Evolutionary conservation across 805 yeast genomes (phyloP).

Genomic region (Myxozyma lipomycoides): DNA sequence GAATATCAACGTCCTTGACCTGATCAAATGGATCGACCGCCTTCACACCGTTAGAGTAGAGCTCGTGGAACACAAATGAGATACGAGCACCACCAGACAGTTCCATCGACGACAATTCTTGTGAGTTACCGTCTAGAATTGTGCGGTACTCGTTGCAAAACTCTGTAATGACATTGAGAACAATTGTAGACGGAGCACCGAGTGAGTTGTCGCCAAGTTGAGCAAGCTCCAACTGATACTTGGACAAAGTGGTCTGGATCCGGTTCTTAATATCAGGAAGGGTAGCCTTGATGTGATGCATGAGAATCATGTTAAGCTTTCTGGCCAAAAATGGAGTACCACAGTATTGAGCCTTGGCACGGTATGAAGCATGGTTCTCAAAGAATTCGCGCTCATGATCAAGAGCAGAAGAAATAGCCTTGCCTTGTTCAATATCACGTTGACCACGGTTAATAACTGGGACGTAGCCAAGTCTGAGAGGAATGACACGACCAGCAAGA

Average conservation of each 20-base stretch:
- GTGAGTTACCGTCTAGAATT: conserved; percentile 86
- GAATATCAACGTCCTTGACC: conserved; percentile 89
- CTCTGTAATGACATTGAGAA: conserved; percentile 85
- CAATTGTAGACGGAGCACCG: conserved; percentile 85
- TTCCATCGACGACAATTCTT: conserved; percentile 82
- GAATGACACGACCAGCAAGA: conserved; percentile 91
- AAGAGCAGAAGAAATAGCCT: conserved; percentile 84
- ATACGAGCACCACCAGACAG: conserved; percentile 98
- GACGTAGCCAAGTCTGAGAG: conserved; percentile 89
- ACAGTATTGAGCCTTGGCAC: conserved; percentile 90
- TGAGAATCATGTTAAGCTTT: conserved; percentile 78
- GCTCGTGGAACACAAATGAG: conserved; percentile 93
- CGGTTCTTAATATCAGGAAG: conserved; percentile 90
- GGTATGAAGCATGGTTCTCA: conserved; percentile 84
- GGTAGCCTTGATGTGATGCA: conserved; percentile 83
- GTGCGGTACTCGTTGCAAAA: conserved; percentile 88
- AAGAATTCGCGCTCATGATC: conserved; percentile 75
- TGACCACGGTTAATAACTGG: conserved; percentile 98
- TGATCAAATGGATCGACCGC: conserved; percentile 95
- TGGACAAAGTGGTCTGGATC: conserved; percentile 77
- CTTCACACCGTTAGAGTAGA: conserved; percentile 84
- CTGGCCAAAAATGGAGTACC: conserved; percentile 98
- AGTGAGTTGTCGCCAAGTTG: conserved; percentile 62
- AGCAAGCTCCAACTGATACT: conserved; percentile 73
- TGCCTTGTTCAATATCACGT: conserved; percentile 84